Conservation (phyloP, 2,329 filamentous ascomycete species). For the Coniella lustricola region DNA sequence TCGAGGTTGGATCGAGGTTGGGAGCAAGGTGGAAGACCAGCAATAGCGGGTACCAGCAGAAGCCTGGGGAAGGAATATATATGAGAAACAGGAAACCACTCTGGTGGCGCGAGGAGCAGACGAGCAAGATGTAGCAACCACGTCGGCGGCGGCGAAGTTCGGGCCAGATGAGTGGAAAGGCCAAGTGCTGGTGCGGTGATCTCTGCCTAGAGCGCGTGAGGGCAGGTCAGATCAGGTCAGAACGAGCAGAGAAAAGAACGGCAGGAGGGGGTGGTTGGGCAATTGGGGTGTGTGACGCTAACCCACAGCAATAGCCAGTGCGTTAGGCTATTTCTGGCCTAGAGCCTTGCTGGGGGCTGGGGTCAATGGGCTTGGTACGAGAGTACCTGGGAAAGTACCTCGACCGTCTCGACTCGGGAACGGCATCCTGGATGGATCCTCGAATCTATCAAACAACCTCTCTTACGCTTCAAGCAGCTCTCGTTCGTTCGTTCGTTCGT, state of each 20-base stretch:
- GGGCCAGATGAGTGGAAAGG: neutral
- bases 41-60: neutral
- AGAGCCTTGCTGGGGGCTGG: neutral
- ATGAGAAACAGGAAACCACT: neutral
- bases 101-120: neutral
- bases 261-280: constrained; percentile 1
- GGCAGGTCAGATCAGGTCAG: neutral
- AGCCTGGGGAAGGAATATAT: neutral
- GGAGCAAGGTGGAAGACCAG: too few relatives aligned
- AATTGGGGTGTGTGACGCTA: constrained; percentile 2
- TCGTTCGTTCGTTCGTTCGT: too few relatives aligned
- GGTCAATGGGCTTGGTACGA: neutral
- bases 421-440: too few relatives aligned
- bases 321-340: constrained; percentile 7
- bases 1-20: too few relatives aligned
- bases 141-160: neutral
- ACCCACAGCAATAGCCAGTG: constrained; percentile 2
- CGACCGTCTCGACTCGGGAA: too few relatives aligned
- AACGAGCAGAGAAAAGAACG: neutral
- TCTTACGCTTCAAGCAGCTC: too few relatives aligned
- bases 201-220: neutral
- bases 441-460: too few relatives aligned
- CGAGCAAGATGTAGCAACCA: neutral
- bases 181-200: neutral
- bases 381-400: neutral